phyloP scores from a whole-genome alignment of 1,284 basidiomycete species.

The Pseudozyma sp. region DNA sequence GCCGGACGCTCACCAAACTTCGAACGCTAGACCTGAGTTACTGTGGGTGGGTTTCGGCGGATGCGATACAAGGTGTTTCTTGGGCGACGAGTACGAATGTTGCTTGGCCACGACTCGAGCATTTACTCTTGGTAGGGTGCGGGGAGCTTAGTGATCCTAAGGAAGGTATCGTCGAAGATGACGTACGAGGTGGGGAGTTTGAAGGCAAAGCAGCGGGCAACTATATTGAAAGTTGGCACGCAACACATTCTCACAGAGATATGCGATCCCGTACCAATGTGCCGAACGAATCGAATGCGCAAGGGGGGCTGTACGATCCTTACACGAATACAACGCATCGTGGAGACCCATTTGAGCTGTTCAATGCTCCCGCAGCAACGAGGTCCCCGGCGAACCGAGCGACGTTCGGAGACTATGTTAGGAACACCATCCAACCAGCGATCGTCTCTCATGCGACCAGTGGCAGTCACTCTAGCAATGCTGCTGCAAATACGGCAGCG shows the following conservation, averaged over 20 bases:
- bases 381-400: not conserved
- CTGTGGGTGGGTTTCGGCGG: slow-evolving; percentile 40
- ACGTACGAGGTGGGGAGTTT: not conserved
- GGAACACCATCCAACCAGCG: slow-evolving; percentile 12
- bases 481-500: not conserved
- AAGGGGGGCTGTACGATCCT: not conserved
- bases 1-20: slow-evolving; percentile 25
- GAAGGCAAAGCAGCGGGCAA: slow-evolving; percentile 3
- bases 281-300: not conserved
- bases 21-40: slow-evolving; percentile 36
- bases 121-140: slow-evolving; percentile 25
- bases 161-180: not conserved
- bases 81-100: slow-evolving; percentile 12
- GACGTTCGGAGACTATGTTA: slow-evolving; percentile 20
- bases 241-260: slow-evolving; percentile 13
- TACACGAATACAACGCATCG: slow-evolving; percentile 1
- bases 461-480: not conserved
- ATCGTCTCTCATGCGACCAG: slow-evolving; percentile 18
- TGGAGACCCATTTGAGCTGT: slow-evolving; percentile 24
- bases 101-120: slow-evolving; percentile 25
- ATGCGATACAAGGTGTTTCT: slow-evolving; percentile 23
- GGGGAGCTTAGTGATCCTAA: slow-evolving; percentile 14
- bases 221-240: slow-evolving; percentile 28
- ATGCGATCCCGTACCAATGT: not conserved
- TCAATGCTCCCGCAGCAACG: not conserved